phyloP scores from a whole-genome alignment of 176 grass and related monocot genomes.

The Ensete ventricosum region DNA sequence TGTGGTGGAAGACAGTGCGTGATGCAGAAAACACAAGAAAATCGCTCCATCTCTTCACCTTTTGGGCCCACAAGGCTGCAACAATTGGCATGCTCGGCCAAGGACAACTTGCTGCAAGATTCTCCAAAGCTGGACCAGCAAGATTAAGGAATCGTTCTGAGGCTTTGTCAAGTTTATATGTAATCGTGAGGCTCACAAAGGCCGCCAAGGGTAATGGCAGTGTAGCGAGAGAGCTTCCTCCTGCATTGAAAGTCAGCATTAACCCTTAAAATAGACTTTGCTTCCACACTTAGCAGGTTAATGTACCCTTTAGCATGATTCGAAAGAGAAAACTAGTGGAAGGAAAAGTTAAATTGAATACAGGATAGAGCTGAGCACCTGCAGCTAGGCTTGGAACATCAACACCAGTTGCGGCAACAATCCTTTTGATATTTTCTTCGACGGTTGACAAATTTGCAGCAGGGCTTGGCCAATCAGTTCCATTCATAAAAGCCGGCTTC shows the following conservation, averaged over 20 bases:
- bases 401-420: slow-evolving; percentile 79
- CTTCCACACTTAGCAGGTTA: too few relatives aligned
- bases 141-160: slow-evolving; percentile 94
- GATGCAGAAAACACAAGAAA: slow-evolving; percentile 90
- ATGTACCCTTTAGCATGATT: background rate
- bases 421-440: slow-evolving; percentile 94
- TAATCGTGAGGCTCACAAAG: slow-evolving; percentile 94
- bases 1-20: slow-evolving; percentile 92
- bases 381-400: slow-evolving; percentile 82
- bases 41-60: slow-evolving; percentile 92
- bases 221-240: slow-evolving; percentile 59
- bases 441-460: slow-evolving; percentile 74
- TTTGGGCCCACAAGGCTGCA: slow-evolving; percentile 84
- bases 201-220: slow-evolving; percentile 91
- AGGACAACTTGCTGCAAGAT: slow-evolving; percentile 88
- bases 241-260: slow-evolving; percentile 39
- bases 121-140: slow-evolving; percentile 87
- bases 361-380: slow-evolving; percentile 50
- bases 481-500: slow-evolving; percentile 97
- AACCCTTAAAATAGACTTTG: slow-evolving; percentile 12
- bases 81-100: slow-evolving; percentile 99
- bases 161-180: slow-evolving; percentile 94
- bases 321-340: background rate
- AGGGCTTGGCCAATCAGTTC: slow-evolving; percentile 97
- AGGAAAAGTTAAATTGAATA: slow-evolving; percentile 7